Evolutionary conservation across 1,139 yeast species (phyloP).

Genomic region (Candida sojae): DNA sequence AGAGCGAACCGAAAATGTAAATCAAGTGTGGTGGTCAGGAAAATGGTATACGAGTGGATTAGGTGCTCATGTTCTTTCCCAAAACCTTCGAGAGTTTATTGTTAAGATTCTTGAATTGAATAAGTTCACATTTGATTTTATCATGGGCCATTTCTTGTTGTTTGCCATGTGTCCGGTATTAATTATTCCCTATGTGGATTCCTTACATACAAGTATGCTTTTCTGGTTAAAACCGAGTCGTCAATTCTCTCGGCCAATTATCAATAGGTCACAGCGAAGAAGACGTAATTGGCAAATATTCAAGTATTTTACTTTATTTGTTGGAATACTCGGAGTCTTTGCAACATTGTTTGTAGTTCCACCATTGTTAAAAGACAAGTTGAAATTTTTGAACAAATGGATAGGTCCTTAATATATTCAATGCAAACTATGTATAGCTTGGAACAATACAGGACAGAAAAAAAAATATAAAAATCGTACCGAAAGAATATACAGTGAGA

Average conservation of each 20-base stretch:
- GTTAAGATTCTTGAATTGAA: slow-evolving; percentile 72
- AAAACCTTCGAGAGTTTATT: slow-evolving; percentile 67
- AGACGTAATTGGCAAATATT: slow-evolving; percentile 18
- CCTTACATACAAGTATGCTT: slow-evolving; percentile 35
- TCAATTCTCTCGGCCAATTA: slow-evolving; percentile 27
- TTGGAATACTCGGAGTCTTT: slow-evolving; percentile 18
- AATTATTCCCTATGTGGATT: slow-evolving; percentile 62
- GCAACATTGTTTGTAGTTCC: slow-evolving; percentile 19
- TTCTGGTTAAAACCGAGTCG: slow-evolving; percentile 38
- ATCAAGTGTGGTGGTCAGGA: slow-evolving; percentile 88
- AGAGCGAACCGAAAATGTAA: slow-evolving; percentile 59
- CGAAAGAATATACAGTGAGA: background rate
- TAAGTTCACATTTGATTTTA: slow-evolving; percentile 69
- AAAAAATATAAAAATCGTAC: background rate
- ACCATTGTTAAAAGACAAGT: slow-evolving; percentile 10
- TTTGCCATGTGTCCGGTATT: slow-evolving; percentile 63
- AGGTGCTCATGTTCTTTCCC: slow-evolving; percentile 60
- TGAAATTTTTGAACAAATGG: slow-evolving; percentile 4
- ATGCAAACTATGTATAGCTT: no score
- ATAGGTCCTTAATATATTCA: background rate
- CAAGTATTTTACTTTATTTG: slow-evolving; percentile 23
- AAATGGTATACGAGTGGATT: slow-evolving; percentile 64
- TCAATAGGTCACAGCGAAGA: slow-evolving; percentile 22
- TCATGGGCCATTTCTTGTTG: slow-evolving; percentile 64
- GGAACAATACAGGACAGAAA: no score